Conservation (phyloP, 2,329 filamentous ascomycete genomes). For the Phaeosphaeriaceae sp. region DNA sequence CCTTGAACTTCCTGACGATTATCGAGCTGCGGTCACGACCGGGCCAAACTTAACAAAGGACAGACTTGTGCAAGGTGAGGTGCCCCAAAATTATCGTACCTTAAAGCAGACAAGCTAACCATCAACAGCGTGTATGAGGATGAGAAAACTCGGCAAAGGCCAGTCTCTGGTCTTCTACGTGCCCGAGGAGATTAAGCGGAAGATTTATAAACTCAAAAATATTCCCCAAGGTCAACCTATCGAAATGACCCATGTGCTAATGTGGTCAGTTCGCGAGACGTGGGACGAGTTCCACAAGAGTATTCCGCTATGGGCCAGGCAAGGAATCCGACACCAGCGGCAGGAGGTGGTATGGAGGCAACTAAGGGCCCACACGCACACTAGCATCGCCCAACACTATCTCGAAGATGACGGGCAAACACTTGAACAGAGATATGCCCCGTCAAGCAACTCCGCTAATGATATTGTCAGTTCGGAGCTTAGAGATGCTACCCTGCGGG, state of each 20-base stretch:
- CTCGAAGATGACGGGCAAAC: constrained; percentile 63
- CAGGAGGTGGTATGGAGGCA: constrained; percentile 42
- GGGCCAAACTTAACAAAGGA: constrained; percentile 72
- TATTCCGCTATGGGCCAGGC: constrained; percentile 66
- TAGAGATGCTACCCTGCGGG: constrained; percentile 13
- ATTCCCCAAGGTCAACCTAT: constrained; percentile 42
- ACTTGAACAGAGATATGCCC: constrained; percentile 60
- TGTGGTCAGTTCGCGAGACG: constrained; percentile 66
- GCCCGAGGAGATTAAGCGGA: constrained; percentile 63
- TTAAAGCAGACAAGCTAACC: constrained; percentile 9
- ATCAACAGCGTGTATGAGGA: constrained; percentile 59
- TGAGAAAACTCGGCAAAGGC: constrained; percentile 65
- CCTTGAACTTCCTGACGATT: constrained; percentile 63
- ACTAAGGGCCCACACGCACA: constrained; percentile 17
- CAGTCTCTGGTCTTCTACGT: constrained; percentile 70
- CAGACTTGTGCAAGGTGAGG: constrained; percentile 65
- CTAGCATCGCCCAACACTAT: constrained; percentile 48
- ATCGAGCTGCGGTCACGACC: constrained; percentile 71
- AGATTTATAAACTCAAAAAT: constrained; percentile 52
- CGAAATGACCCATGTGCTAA: constrained; percentile 61
- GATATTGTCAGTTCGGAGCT: background rate
- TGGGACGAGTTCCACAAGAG: constrained; percentile 56
- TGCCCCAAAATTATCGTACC: background rate
- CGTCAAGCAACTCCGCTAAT: constrained; percentile 19
- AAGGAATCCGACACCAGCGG: constrained; percentile 60